phyloP scores from a whole-genome alignment of 257 asterid genomes.

The Hygrophila difformis region DNA sequence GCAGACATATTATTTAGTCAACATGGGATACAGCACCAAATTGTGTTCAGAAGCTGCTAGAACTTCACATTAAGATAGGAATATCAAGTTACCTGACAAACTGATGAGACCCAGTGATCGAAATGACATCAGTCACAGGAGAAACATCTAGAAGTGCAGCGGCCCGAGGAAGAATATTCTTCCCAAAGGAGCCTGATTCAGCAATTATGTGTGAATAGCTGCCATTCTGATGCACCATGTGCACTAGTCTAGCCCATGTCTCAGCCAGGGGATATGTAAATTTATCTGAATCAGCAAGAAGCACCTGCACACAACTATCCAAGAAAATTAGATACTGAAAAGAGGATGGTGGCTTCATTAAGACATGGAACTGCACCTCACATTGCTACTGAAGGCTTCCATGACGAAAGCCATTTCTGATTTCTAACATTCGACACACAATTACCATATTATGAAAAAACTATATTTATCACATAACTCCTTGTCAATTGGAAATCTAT shows the following conservation, averaged over 20 bases:
- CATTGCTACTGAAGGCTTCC: conserved; percentile 1
- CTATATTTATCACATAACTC: conserved; percentile 4
- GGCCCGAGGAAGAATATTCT: conserved; percentile 89
- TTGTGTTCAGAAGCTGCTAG: neutral
- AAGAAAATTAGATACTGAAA: conserved; percentile 2
- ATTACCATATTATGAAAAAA: conserved; percentile 1
- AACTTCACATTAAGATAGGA: conserved; percentile 2
- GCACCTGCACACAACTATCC: conserved; percentile 43
- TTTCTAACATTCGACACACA: conserved; percentile 1
- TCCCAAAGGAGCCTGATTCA: conserved; percentile 87
- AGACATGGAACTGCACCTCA: neutral
- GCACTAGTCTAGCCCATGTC: conserved; percentile 86
- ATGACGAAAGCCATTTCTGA: neutral
- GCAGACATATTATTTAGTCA: too few species aligned
- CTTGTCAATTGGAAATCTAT: neutral
- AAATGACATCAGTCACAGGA: conserved; percentile 81
- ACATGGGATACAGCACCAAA: conserved; percentile 12
- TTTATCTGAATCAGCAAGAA: conserved; percentile 81
- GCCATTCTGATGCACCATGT: conserved; percentile 61
- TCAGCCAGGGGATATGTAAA: conserved; percentile 75
- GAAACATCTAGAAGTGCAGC: conserved; percentile 94
- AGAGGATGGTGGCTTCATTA: neutral
- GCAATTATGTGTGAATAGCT: conserved; percentile 76
- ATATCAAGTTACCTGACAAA: conserved; percentile 62
- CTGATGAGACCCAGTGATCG: conserved; percentile 51